Evolutionary conservation across 208 protist genomes (phyloP).

Genomic region (Crithidia acanthocephali): DNA sequence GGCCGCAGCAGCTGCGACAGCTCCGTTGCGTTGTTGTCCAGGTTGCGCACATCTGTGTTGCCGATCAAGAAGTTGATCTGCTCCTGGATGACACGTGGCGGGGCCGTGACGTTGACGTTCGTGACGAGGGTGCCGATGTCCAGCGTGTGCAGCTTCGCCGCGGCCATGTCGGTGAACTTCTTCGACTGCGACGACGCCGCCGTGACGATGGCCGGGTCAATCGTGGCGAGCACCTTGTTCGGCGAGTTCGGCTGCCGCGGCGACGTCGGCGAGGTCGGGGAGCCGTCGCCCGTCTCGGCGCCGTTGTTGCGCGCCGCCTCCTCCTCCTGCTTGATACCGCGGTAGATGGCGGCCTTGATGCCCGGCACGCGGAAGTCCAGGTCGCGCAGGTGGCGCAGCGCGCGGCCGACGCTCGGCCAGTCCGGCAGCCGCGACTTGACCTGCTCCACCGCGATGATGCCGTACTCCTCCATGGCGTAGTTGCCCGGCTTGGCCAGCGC

Average conservation of each 20-base stretch:
- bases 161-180: conserved; percentile 50
- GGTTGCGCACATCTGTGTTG: conserved; percentile 88
- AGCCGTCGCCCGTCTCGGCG: conserved; percentile 25
- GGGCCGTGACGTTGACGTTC: conserved; percentile 72
- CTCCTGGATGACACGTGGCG: conserved; percentile 89
- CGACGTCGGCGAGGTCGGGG: conserved; percentile 30
- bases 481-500: conserved; percentile 91
- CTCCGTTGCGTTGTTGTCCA: conserved; percentile 84
- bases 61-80: conserved; percentile 94
- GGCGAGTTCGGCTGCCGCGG: conserved; percentile 25
- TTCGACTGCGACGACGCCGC: conserved; percentile 32
- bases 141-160: conserved; percentile 82
- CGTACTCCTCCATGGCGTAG: conserved; percentile 96
- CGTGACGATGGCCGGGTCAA: conserved; percentile 81
- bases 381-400: conserved; percentile 83
- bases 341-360: conserved; percentile 89
- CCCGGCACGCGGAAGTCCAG: conserved; percentile 90
- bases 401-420: conserved; percentile 95
- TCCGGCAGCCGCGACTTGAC: conserved; percentile 95
- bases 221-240: conserved; percentile 33
- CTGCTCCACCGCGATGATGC: conserved; percentile 94
- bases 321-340: conserved; percentile 82
- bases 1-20: conserved; percentile 79
- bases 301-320: conserved; percentile 33
- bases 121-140: conserved; percentile 87